Base-by-base conservation (phyloP, 108 stramenopile genomes). In the Fragilariopsis cylindrus region DNA sequence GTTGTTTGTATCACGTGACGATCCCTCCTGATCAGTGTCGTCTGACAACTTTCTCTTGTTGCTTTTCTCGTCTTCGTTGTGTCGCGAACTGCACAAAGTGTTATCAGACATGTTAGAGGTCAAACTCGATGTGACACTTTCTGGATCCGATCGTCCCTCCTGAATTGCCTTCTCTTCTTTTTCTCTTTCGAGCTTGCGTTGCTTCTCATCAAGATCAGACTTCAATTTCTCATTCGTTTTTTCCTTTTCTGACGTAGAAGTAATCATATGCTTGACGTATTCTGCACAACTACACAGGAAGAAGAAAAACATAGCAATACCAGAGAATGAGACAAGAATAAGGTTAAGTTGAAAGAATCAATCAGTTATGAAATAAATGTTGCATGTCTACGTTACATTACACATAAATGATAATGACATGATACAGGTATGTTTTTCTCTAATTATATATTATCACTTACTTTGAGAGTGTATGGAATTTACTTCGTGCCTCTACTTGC, bases 391-490 rank as follows among this genome's bases (percentile, higher is more conserved):
- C 30, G 30, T 30, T 30, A 30, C 30, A 30, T 30, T 2, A 30
- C 30, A 30, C 30, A 30, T 30, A 30, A 30, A 30, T 30, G 30
- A 30, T 30, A 30, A 30, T 30, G 30, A 30, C 30, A 30, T 30
- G 30, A 30, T 30, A 30, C 30, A 30, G 30, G 30, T 30, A 30
- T 30, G 30, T 30, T 30, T 30, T 30, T 30, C 0, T 30, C 30
- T 30, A 30, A 15, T 15, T 15, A 19, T n/a, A 45, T 9, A 43
- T n/a, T 47, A 39, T n/a, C 12, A 89, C 90, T 87, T 81, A 91
- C 93, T 87, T 84, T 11, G 88, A 90, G 64, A 94, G 74, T 30
- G 87, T 92, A 57, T 92, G 87, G 75, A 89, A 90, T 71, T 94
- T 94, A 76, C 91, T 92, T 75, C 88, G 87, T 71, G 88, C 76